Evolutionary conservation across 345 rosid species (phyloP).

Genomic region (Dipteronia dyeriana): DNA sequence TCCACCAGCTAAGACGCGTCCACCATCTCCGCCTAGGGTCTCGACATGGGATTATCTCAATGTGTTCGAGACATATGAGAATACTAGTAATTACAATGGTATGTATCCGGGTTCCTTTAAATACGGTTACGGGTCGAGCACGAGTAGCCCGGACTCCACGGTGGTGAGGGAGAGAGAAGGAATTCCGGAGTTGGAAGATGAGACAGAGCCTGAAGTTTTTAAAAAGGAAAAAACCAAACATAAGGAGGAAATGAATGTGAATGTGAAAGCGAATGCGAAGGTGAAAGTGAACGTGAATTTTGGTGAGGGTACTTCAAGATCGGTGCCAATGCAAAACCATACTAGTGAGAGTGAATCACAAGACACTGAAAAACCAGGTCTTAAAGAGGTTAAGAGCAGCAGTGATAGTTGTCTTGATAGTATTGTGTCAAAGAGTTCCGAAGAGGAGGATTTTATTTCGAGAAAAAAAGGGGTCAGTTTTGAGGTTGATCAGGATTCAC

Average conservation of each 20-base stretch:
- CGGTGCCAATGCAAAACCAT: constrained; percentile 41
- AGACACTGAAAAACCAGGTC: constrained; percentile 28
- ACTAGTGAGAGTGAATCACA: constrained; percentile 12
- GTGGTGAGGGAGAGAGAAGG: constrained; percentile 96
- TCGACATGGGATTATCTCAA: constrained; percentile 85
- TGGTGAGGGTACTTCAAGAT: constrained; percentile 70
- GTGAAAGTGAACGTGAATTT: constrained; percentile 24
- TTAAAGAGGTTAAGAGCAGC: constrained; percentile 37
- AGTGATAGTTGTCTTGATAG: constrained; percentile 44
- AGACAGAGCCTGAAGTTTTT: constrained; percentile 63
- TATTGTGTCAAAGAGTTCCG: constrained; percentile 43
- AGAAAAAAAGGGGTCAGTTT: constrained; percentile 73
- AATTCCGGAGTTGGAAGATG: constrained; percentile 96
- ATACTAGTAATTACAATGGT: constrained; percentile 24
- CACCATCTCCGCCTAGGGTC: constrained; percentile 77
- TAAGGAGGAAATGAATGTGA: constrained; percentile 33
- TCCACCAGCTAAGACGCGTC: constrained; percentile 42
- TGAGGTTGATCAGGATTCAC: constrained; percentile 61
- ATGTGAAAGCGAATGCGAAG: not conserved
- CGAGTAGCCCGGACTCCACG: constrained; percentile 84
- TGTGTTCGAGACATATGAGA: constrained; percentile 61
- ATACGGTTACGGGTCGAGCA: constrained; percentile 49
- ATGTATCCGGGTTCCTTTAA: constrained; percentile 36
- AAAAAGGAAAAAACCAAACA: constrained; percentile 41
- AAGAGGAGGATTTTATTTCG: constrained; percentile 43